A percentile compares a stretch with the other conserved stretches of the same genome.
Evolutionary conservation across 768 basidiomycete genomes (phyloP).

Genomic region (Lyophyllum shimeji): DNA sequence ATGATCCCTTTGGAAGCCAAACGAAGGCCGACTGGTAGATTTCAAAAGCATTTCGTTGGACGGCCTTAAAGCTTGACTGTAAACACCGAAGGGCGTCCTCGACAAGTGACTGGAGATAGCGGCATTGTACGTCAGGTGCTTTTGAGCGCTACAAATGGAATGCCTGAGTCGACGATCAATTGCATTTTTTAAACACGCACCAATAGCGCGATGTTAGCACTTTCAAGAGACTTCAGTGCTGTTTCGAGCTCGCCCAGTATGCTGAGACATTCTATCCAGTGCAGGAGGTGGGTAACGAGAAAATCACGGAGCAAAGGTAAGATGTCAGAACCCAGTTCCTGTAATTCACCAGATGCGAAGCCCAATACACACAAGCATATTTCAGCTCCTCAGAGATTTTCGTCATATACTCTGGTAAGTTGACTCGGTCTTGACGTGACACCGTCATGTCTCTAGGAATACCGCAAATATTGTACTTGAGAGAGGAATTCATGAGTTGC

Average conservation of each 20-base stretch:
- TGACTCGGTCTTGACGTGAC: neutral
- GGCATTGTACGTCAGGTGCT: neutral
- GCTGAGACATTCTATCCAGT: conserved; percentile 18
- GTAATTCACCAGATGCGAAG: conserved; percentile 13
- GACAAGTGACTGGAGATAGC: neutral
- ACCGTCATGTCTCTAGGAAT: conserved; percentile 1
- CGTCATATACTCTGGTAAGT: neutral
- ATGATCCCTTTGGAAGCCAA: neutral
- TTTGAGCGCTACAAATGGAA: neutral
- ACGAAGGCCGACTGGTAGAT: neutral
- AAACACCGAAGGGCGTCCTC: conserved; percentile 11
- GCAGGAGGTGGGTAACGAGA: conserved; percentile 3
- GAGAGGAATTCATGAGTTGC: conserved; percentile 6
- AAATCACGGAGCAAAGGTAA: neutral
- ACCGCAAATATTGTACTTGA: conserved; percentile 12
- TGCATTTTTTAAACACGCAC: neutral
- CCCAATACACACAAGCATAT: conserved; percentile 16
- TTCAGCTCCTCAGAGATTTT: conserved; percentile 13
- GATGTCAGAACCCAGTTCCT: neutral
- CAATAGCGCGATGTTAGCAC: neutral
- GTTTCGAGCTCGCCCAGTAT: neutral
- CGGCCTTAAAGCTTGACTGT: conserved; percentile 12
- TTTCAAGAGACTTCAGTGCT: neutral
- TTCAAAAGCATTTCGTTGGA: neutral
- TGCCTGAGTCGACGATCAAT: neutral